Percentiles rank a stretch among this genome's conserved stretches.
phyloP scores from a whole-genome alignment of 169 alveolate species.

The Cryptosporidium parvum region DNA sequence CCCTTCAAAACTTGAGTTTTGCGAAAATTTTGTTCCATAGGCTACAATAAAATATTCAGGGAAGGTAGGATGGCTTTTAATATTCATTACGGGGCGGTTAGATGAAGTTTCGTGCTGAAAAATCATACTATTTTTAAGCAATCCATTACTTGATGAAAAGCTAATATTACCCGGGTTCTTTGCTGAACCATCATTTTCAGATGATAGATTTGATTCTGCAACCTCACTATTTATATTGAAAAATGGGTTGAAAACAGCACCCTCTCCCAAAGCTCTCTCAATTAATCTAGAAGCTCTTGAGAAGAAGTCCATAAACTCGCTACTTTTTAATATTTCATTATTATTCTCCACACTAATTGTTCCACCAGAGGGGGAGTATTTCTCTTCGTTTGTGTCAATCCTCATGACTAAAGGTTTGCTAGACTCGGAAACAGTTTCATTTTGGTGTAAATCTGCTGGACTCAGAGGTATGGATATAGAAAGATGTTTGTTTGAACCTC shows the following conservation, averaged over 20 bases:
- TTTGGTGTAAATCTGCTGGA: neutral
- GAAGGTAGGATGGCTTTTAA: constrained; percentile 61
- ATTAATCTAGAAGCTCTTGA: constrained; percentile 49
- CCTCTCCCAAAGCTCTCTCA: constrained; percentile 69
- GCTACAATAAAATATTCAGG: constrained; percentile 71
- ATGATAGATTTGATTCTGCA: neutral
- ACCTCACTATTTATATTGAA: constrained; percentile 42
- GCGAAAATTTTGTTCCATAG: constrained; percentile 40
- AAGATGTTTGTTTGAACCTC: constrained; percentile 8
- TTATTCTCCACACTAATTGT: constrained; percentile 3
- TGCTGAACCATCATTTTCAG: constrained; percentile 1
- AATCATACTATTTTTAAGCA: constrained; percentile 48
- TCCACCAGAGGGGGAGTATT: constrained; percentile 2
- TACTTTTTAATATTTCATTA: constrained; percentile 52
- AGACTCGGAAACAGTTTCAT: neutral
- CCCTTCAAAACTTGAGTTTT: constrained; percentile 62
- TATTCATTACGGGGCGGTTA: constrained; percentile 49
- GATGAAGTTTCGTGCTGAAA: constrained; percentile 34
- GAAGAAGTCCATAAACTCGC: constrained; percentile 71
- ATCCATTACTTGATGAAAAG: constrained; percentile 41
- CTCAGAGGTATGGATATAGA: constrained; percentile 39
- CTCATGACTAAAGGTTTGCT: neutral
- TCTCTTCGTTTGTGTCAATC: neutral
- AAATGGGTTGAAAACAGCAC: constrained; percentile 69
- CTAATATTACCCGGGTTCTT: constrained; percentile 70